Evolutionary conservation across 768 basidiomycete genomes (phyloP).

Genomic region (Russula lepida): DNA sequence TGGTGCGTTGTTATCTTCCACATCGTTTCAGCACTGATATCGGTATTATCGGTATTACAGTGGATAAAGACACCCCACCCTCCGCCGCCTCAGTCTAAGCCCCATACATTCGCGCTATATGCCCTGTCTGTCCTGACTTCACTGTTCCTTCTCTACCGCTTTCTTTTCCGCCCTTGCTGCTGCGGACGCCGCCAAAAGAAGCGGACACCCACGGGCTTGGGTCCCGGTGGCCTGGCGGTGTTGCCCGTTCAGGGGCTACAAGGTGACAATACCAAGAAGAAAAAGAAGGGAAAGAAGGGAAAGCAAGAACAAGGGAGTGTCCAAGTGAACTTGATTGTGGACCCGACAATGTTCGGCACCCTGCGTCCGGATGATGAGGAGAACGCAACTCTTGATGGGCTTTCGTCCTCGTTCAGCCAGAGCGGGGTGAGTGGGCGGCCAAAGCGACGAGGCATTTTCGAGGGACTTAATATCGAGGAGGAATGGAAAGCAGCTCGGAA

Average conservation of each 20-base stretch:
- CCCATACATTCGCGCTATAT: constrained; percentile 51
- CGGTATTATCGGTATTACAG: constrained; percentile 28
- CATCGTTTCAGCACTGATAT: not conserved
- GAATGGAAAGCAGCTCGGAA: constrained; percentile 50
- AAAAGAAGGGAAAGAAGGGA: constrained; percentile 32
- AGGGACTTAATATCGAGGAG: constrained; percentile 54
- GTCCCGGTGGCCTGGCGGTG: constrained; percentile 44
- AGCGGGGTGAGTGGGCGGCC: constrained; percentile 30
- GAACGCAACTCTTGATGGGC: constrained; percentile 31
- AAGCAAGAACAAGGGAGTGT: constrained; percentile 37
- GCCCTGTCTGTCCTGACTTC: constrained; percentile 46
- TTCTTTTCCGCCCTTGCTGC: constrained; percentile 52
- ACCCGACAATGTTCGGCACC: constrained; percentile 47
- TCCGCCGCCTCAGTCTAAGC: constrained; percentile 48
- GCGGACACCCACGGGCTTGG: constrained; percentile 19
- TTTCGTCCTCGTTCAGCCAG: constrained; percentile 27
- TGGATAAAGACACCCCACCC: constrained; percentile 44
- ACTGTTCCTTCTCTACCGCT: constrained; percentile 44
- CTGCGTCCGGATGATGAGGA: constrained; percentile 27
- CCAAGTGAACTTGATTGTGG: constrained; percentile 68
- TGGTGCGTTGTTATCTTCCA: constrained; percentile 33
- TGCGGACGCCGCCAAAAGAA: constrained; percentile 32
- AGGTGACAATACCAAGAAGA: constrained; percentile 36
- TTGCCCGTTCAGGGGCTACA: constrained; percentile 52
- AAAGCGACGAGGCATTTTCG: constrained; percentile 43